Conservation (phyloP, 164 flowering plant species). For the Magnolia changhungtana region DNA sequence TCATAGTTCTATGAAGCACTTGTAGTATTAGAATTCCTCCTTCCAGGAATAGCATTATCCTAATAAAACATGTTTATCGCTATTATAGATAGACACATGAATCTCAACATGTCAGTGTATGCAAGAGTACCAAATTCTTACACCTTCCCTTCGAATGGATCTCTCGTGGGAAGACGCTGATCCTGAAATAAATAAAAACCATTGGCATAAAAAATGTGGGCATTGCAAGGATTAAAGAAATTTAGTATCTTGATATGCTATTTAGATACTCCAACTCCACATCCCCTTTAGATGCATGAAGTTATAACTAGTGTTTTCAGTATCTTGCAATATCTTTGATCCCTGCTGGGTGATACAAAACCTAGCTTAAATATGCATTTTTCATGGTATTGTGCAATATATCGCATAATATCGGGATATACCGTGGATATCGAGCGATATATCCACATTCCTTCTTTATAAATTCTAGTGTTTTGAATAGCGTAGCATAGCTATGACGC, state of each 20-base stretch:
- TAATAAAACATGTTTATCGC: neutral
- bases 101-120: neutral
- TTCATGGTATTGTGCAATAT: too few species aligned
- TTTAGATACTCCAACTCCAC: neutral
- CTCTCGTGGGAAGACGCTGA: slow-evolving; percentile 21
- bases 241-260: neutral
- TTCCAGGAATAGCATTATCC: too few species aligned
- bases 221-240: neutral
- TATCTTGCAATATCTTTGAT: too few species aligned
- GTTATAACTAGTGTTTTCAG: neutral
- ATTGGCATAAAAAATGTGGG: neutral
- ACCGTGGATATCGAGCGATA: too few species aligned
- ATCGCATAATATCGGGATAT: too few species aligned
- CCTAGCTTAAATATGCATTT: too few species aligned
- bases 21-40: neutral
- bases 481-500: too few species aligned
- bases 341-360: too few species aligned
- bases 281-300: neutral
- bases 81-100: neutral
- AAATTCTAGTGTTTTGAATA: too few species aligned
- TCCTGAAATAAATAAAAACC: slow-evolving; percentile 28
- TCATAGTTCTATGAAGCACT: neutral
- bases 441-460: too few species aligned
- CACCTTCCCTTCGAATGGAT: slow-evolving; percentile 36
- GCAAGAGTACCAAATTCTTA: slow-evolving; percentile 41